Percentiles rank a stretch among this genome's conserved stretches.
Evolutionary conservation across 2,329 filamentous ascomycete genomes (phyloP).

Genomic region (Teratosphaeria zuluensis): DNA sequence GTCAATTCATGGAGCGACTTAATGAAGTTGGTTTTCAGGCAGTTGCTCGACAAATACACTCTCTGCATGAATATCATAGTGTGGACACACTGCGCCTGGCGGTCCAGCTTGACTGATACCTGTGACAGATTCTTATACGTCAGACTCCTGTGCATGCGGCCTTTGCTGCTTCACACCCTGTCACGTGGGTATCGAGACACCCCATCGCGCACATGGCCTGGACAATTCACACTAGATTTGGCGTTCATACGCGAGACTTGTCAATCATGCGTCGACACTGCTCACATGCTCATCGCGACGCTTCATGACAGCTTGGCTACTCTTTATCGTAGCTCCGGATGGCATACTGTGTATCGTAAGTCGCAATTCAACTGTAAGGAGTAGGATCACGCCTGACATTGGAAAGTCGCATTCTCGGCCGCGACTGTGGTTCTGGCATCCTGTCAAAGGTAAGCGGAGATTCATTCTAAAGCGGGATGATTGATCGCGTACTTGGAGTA

Average conservation of each 20-base stretch:
- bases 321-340: neutral
- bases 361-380: neutral
- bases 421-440: neutral
- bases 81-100: too few relatives aligned
- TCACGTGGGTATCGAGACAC: neutral
- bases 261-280: neutral
- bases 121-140: neutral
- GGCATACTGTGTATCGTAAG: neutral
- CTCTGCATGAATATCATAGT: neutral
- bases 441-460: neutral
- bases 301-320: neutral
- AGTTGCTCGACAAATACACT: neutral
- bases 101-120: neutral
- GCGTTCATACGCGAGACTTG: neutral
- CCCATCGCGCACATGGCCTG: neutral
- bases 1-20: too few relatives aligned
- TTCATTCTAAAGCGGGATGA: too few relatives aligned
- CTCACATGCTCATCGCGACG: neutral
- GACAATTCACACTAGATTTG: neutral
- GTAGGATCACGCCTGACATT: neutral
- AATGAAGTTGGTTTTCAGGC: neutral
- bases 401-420: neutral
- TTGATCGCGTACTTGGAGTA: neutral
- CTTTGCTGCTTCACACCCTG: neutral
- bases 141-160: neutral